phyloP scores from a whole-genome alignment of 1,284 basidiomycete genomes.

The Paramarasmius palmivorus region DNA sequence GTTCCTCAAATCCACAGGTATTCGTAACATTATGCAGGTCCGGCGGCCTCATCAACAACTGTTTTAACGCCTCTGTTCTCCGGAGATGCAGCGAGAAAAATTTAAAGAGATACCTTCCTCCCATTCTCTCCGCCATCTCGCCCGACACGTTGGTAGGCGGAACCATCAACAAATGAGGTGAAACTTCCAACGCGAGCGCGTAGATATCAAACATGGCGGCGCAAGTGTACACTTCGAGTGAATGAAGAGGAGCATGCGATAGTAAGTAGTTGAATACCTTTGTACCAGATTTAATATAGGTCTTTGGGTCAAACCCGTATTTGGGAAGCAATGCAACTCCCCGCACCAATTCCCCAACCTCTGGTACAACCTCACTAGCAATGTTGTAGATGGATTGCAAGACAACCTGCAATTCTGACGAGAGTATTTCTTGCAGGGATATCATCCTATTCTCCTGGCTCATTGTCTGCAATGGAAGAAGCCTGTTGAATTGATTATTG shows the following conservation, averaged over 20 bases:
- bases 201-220: slow-evolving; percentile 1
- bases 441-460: not conserved
- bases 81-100: not conserved
- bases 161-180: not conserved
- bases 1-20: not conserved
- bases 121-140: slow-evolving; percentile 1
- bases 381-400: slow-evolving; percentile 5
- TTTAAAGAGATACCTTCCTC: not conserved
- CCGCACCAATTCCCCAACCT: not conserved
- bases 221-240: slow-evolving; percentile 4
- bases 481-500: slow-evolving; percentile 1
- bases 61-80: not conserved
- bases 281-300: not conserved
- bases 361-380: not conserved
- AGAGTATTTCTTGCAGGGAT: not conserved
- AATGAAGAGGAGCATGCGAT: not conserved
- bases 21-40: not conserved
- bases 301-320: not conserved
- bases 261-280: not conserved
- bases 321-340: not conserved
- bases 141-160: not conserved
- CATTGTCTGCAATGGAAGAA: not conserved
- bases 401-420: slow-evolving; percentile 2
- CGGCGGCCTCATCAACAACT: not conserved
- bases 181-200: not conserved